Evolutionary conservation across 768 basidiomycete genomes (phyloP).

Genomic region (Amanita fuliginea): DNA sequence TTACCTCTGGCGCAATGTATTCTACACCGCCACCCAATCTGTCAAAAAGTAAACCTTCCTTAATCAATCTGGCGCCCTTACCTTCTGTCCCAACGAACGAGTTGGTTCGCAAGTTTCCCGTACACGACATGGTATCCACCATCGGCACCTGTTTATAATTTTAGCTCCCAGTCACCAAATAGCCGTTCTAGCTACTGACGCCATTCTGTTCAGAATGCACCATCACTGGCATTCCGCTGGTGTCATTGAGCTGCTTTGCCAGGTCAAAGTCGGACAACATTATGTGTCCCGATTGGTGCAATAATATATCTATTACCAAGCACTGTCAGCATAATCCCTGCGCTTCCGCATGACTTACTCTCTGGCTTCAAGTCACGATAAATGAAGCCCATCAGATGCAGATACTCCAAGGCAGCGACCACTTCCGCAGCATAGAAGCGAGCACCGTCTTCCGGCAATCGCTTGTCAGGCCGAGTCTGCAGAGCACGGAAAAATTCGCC

Average conservation of each 20-base stretch:
- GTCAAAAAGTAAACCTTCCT: slow-evolving; percentile 16
- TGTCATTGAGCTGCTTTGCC: slow-evolving; percentile 87
- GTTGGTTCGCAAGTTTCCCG: slow-evolving; percentile 95
- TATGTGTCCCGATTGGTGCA: slow-evolving; percentile 97
- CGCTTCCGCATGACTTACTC: slow-evolving; percentile 50
- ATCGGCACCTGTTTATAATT: slow-evolving; percentile 60
- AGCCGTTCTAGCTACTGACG: slow-evolving; percentile 34
- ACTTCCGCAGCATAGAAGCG: slow-evolving; percentile 99
- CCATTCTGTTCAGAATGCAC: slow-evolving; percentile 87
- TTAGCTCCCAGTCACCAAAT: slow-evolving; percentile 3
- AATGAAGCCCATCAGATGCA: slow-evolving; percentile 99
- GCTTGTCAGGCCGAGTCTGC: slow-evolving; percentile 94
- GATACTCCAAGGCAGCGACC: slow-evolving; percentile 92
- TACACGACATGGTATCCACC: slow-evolving; percentile 95
- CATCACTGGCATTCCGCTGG: slow-evolving; percentile 76
- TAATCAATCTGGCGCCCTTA: slow-evolving; percentile 25
- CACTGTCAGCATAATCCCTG: slow-evolving; percentile 6
- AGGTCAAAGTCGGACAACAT: slow-evolving; percentile 99
- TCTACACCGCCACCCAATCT: slow-evolving; percentile 39
- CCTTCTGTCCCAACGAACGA: slow-evolving; percentile 99
- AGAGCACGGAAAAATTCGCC: slow-evolving; percentile 98
- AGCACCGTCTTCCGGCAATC: slow-evolving; percentile 89
- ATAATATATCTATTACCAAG: slow-evolving; percentile 67
- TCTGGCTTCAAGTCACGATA: slow-evolving; percentile 99
- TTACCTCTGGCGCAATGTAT: slow-evolving; percentile 99